Evolutionary conservation across 2,329 filamentous ascomycete genomes (phyloP).

Genomic region (Blastomyces parvus): DNA sequence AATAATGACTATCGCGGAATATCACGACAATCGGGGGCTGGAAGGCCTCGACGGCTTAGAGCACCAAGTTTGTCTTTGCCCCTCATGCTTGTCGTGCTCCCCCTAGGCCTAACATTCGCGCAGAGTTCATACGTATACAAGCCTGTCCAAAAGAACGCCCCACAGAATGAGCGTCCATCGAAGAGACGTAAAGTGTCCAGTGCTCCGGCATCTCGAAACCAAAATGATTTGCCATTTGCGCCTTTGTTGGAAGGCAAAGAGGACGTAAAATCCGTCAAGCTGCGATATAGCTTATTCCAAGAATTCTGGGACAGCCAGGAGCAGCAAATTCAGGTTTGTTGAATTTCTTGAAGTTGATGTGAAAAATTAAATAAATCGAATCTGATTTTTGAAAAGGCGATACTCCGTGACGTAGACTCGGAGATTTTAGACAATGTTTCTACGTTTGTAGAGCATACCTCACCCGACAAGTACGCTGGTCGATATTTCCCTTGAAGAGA

Average conservation of each 20-base stretch:
- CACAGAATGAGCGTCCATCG: constrained; percentile 36
- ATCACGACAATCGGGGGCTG: background rate
- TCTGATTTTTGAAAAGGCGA: constrained; percentile 14
- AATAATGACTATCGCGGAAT: background rate
- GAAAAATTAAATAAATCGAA: background rate
- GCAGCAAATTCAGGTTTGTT: constrained; percentile 30
- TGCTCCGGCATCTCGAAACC: constrained; percentile 16
- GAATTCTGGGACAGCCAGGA: constrained; percentile 33
- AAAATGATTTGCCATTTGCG: constrained; percentile 25
- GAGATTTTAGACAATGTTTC: constrained; percentile 31
- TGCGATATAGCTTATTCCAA: constrained; percentile 31
- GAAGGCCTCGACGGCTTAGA: constrained; percentile 20
- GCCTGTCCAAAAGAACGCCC: constrained; percentile 37
- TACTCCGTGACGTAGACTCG: constrained; percentile 33
- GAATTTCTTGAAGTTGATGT: background rate
- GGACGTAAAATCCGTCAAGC: constrained; percentile 22
- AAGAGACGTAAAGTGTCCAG: constrained; percentile 51
- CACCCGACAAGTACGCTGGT: constrained; percentile 28
- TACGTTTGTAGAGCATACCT: constrained; percentile 29
- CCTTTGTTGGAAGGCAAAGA: constrained; percentile 35
- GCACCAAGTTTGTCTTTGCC: constrained; percentile 21
- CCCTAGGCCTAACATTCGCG: constrained; percentile 15
- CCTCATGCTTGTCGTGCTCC: background rate
- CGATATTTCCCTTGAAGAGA: background rate
- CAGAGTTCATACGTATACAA: constrained; percentile 57